Conservation (phyloP, 345 rosid genomes). For the Noccaea caerulescens region DNA sequence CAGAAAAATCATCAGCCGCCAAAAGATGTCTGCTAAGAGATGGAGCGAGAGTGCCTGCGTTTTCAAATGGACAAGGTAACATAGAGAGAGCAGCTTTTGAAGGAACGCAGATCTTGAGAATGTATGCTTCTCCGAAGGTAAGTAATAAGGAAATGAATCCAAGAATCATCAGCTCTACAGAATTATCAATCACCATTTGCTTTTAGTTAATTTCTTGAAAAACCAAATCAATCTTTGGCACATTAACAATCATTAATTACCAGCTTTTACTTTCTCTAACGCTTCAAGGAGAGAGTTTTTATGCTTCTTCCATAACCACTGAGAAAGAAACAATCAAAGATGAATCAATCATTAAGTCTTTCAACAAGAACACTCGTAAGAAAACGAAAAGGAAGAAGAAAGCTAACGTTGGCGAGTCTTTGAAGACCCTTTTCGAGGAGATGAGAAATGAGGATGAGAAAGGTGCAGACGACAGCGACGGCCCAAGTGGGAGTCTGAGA, state of each 20-base stretch:
- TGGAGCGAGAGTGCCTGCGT: constrained; percentile 45
- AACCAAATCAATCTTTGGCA: neutral
- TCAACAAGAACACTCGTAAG: constrained; percentile 1
- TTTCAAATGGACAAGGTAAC: constrained; percentile 64
- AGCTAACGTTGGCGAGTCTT: constrained; percentile 60
- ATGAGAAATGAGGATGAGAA: constrained; percentile 71
- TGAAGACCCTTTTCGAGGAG: constrained; percentile 72
- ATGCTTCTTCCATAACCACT: constrained; percentile 84
- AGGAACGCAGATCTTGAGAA: constrained; percentile 71
- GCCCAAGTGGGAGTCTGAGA: constrained; percentile 96
- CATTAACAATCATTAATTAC: constrained; percentile 42
- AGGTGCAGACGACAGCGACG: constrained; percentile 74
- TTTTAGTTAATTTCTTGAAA: constrained; percentile 13
- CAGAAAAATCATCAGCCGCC: constrained; percentile 44
- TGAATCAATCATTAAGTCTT: constrained; percentile 14
- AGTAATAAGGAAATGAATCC: constrained; percentile 91
- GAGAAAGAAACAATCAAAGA: constrained; percentile 34
- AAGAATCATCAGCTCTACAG: constrained; percentile 87
- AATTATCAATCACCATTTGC: neutral
- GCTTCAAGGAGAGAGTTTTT: constrained; percentile 85
- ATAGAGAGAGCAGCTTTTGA: constrained; percentile 60
- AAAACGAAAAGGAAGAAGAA: neutral
- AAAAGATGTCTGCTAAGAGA: constrained; percentile 55
- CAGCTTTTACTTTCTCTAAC: constrained; percentile 80
- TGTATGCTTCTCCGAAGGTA: constrained; percentile 72